Conservation (phyloP, 768 basidiomycete species). For the Leccinum subtestaceum region DNA sequence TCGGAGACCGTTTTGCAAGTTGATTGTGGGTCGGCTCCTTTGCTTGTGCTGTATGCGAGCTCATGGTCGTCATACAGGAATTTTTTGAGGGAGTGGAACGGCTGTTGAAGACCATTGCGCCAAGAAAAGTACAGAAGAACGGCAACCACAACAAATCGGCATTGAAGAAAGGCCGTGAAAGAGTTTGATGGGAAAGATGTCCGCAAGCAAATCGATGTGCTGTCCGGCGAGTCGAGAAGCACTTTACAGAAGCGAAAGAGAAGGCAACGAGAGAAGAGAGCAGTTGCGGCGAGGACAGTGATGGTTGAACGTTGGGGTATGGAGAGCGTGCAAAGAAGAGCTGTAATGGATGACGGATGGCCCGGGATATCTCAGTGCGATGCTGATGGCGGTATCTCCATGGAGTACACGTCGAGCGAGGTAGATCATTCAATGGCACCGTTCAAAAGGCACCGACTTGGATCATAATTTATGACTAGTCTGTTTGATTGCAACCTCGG, state of each 20-base stretch:
- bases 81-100: slow-evolving; percentile 92
- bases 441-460: slow-evolving; percentile 62
- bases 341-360: too few species aligned
- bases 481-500: slow-evolving; percentile 3
- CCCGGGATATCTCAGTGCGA: slow-evolving; percentile 37
- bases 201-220: slow-evolving; percentile 79
- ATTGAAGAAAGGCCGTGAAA: slow-evolving; percentile 78
- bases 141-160: slow-evolving; percentile 70
- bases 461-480: slow-evolving; percentile 17
- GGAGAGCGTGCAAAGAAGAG: too few species aligned
- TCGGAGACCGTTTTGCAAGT: slow-evolving; percentile 79
- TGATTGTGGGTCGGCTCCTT: slow-evolving; percentile 60
- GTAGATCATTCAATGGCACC: slow-evolving; percentile 54
- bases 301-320: too few species aligned
- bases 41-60: neutral
- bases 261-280: too few species aligned
- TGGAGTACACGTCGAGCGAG: slow-evolving; percentile 75
- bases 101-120: slow-evolving; percentile 75
- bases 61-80: slow-evolving; percentile 54
- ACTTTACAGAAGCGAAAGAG: slow-evolving; percentile 70
- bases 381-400: slow-evolving; percentile 59
- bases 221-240: slow-evolving; percentile 93
- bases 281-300: too few species aligned
- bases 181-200: slow-evolving; percentile 88
- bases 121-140: slow-evolving; percentile 74